Conservation (phyloP, 2,329 filamentous ascomycete genomes). For the Exophiala spinifera region DNA sequence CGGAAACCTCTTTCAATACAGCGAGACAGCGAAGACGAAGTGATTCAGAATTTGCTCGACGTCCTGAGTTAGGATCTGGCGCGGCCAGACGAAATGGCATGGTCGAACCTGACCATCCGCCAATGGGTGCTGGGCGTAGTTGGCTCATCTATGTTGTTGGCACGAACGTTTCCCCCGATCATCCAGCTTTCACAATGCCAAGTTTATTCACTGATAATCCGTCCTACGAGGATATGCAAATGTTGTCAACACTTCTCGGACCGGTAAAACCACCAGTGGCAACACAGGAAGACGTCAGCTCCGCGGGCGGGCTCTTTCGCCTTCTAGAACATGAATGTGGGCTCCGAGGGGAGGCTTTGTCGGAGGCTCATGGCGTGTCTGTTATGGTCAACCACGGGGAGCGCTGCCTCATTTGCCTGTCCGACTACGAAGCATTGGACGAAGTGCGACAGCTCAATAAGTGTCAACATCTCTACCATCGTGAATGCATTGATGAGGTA, state of each 20-base stretch:
- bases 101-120: conserved; percentile 56
- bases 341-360: conserved; percentile 48
- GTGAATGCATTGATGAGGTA: conserved; percentile 68
- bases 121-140: conserved; percentile 55
- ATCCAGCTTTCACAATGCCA: conserved; percentile 66
- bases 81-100: conserved; percentile 62
- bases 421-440: conserved; percentile 62
- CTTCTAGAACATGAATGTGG: conserved; percentile 45
- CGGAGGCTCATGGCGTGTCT: conserved; percentile 36
- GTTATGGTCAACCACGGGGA: conserved; percentile 44
- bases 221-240: conserved; percentile 70
- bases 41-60: conserved; percentile 56
- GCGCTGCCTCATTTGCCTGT: conserved; percentile 64
- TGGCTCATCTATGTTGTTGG: conserved; percentile 72
- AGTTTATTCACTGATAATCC: conserved; percentile 67
- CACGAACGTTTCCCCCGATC: conserved; percentile 66
- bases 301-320: conserved; percentile 59
- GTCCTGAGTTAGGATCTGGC: conserved; percentile 59
- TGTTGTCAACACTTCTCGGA: conserved; percentile 64
- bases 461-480: conserved; percentile 66
- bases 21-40: conserved; percentile 55
- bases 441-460: conserved; percentile 59
- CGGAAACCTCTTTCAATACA: conserved; percentile 43
- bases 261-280: conserved; percentile 68
- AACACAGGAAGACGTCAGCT: conserved; percentile 60